Evolutionary conservation across 1,284 basidiomycete species (phyloP).

Genomic region (Albatrellus sp.): DNA sequence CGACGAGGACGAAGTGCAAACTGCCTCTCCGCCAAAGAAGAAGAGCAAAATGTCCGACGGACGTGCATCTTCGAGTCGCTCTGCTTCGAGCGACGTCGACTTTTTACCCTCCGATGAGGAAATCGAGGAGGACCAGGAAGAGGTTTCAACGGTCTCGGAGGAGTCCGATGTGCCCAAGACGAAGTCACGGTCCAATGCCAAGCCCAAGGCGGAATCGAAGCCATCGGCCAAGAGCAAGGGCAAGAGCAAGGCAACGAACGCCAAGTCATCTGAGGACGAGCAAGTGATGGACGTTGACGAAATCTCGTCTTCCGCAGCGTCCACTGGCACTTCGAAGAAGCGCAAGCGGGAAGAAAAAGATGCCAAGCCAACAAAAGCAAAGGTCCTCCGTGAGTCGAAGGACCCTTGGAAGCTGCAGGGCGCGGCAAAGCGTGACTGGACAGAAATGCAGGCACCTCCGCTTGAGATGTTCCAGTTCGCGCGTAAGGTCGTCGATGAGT

Average conservation of each 20-base stretch:
- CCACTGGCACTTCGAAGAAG: conserved; percentile 23
- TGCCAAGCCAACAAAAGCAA: conserved; percentile 15
- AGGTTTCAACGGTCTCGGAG: conserved; percentile 12
- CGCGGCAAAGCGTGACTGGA: conserved; percentile 64
- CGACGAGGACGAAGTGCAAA: conserved; percentile 20
- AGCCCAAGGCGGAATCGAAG: conserved; percentile 19
- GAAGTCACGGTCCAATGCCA: conserved; percentile 17
- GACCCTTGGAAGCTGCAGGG: conserved; percentile 76
- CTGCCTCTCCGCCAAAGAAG: conserved; percentile 2
- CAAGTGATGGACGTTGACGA: conserved; percentile 51
- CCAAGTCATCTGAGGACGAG: conserved; percentile 16
- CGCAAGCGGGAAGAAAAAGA: conserved; percentile 15
- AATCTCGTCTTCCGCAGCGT: conserved; percentile 17
- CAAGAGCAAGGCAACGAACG: conserved; percentile 10
- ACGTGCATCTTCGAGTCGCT: conserved; percentile 3
- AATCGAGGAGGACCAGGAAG: conserved; percentile 10
- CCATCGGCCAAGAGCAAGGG: conserved; percentile 7
- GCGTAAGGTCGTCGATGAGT: conserved; percentile 87
- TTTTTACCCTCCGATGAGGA: conserved; percentile 8
- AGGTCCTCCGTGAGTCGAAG: conserved; percentile 42
- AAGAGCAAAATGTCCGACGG: conserved; percentile 5
- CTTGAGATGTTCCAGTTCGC: conserved; percentile 89
- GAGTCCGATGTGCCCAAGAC: conserved; percentile 19
- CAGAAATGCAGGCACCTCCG: conserved; percentile 68
- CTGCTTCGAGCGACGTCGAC: conserved; percentile 9